Base-by-base conservation (phyloP, 768 basidiomycete genomes). In the Chalciporus piperatus region DNA sequence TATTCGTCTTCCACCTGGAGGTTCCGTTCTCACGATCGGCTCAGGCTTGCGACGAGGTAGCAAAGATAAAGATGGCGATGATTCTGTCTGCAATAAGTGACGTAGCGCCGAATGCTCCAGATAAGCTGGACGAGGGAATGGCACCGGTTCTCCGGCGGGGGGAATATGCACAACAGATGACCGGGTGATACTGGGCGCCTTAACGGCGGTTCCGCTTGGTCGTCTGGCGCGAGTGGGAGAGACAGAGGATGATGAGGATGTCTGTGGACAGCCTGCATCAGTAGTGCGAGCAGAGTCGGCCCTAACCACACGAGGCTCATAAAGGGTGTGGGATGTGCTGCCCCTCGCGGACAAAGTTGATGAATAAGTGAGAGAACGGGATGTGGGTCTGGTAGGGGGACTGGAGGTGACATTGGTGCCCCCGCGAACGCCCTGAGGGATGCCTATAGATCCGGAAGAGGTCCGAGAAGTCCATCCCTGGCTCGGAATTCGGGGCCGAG, bases 31-130 rank as follows among this genome's bases (percentile, higher is more conserved):
- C 32, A 52, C 23, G 27, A 55, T 43, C 11, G 55, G 43, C 13
- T 79, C 77, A 11, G 55, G 46, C 54, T 76, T 78, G 33, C 76
- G 70, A 48, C 63, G 67, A 43, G 74, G 64, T 39, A 74, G 64
- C 35, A 65, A 38, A 12, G 74, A 70, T 9, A 66, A 60, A 2
- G 68, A 54, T 10, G 74, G 70, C 9, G 67, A 60, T 2, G 68
- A 54, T 41, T 78, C 78, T 0, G 85, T 82, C 50, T 82, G 83
- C 9, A 92, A 71, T 47, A 87, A 67, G 59, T 90, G 74, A 48
- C 86, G 83, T 50, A 92, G 71, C 1, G 87, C 80, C 2, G 89
- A 89, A 66, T 88, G 77, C 39, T 89, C 86, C 48, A 92, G 77
- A 67, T 92, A 92, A 1, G 82, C 70, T 1, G 90, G 90, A 17